Percentiles rank a stretch among this genome's conserved stretches.
phyloP scores from a whole-genome alignment of 306 rosid genomes.

The Hippophae rhamnoides region DNA sequence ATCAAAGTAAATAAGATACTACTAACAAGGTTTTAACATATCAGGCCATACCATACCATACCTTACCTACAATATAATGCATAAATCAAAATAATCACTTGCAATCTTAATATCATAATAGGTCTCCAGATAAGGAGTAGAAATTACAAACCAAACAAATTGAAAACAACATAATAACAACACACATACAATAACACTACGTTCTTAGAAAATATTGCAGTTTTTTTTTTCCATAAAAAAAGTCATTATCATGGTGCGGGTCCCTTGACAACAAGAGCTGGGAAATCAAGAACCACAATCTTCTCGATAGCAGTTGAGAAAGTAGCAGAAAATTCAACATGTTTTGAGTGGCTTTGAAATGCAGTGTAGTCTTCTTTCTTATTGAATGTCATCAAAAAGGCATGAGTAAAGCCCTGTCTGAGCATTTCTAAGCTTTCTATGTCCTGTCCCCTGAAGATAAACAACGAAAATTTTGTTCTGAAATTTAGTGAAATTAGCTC shows the following conservation, averaged over 20 bases:
- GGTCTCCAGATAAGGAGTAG: no score
- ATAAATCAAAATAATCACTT: no score
- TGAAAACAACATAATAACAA: no score
- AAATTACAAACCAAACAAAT: no score
- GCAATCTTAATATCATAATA: no score
- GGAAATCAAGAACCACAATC: constrained; percentile 78
- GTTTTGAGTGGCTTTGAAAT: constrained; percentile 67
- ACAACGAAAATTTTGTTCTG: not conserved
- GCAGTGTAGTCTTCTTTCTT: constrained; percentile 61
- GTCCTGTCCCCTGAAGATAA: constrained; percentile 60
- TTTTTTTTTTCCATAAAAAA: not conserved
- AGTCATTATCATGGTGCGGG: constrained; percentile 19
- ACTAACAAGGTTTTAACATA: no score
- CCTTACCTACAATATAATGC: no score
- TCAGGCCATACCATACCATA: no score
- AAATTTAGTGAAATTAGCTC: no score
- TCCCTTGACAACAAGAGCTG: constrained; percentile 51
- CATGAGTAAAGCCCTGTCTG: constrained; percentile 86
- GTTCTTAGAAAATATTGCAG: not conserved
- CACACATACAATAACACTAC: no score
- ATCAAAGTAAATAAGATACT: no score
- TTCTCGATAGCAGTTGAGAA: constrained; percentile 80
- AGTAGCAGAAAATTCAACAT: constrained; percentile 58
- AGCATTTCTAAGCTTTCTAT: constrained; percentile 64
- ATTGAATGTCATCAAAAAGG: constrained; percentile 68